Evolutionary conservation across 306 rosid genomes (phyloP), one percentile per base, ranked within the genome.

Genomic region (Medicago arabica): DNA sequence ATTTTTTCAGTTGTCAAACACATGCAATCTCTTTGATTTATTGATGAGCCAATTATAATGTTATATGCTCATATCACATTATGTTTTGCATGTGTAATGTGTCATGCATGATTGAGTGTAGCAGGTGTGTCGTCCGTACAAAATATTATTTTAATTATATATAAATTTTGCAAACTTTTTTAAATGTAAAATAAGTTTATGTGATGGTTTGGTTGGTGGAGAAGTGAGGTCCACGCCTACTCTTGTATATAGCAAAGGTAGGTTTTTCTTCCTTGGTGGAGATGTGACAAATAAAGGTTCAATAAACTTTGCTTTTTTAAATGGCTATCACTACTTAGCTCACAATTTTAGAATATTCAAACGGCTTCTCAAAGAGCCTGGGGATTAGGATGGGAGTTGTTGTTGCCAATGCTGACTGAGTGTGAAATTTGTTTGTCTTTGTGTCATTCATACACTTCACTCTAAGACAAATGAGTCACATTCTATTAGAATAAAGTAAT

Each of bases 181-280:
- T 61, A 78, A 69, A 55, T 77, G 75, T 31, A 44, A 44, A 71
- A 50, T 58, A 54, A 70, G 86, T 66, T 78, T 15, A n/a, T 72
- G 76, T 62, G 63, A 51, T 85, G 91, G 88, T 88, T 87, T 85
- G 91, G 88, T 88, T 87, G 96, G 91, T 90, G 88, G 82, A 76
- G 88, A 82, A 87, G 91, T 83, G 86, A 82, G 88, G 83, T 85
- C 86, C 88, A 86, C 79, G 75, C 65, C 75, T 72, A 80, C 80
- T 80, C 9, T 73, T 40, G 10, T 65, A 12, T 53, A 5, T 61
- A 18, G 71, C 71, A 54, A 80, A 78, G 17, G 76, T 83, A 74
- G 82, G 88, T 79, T 67, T 81, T 68, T 62, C 60, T 46, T 72
- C 75, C 80, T 41, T 83, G 82, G 88, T 88, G 86, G 87, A 80